Evolutionary conservation across 371 early-diverging fungal species (phyloP), one percentile per base, ranked within the genome.

Genomic region (Mortierella sp.): DNA sequence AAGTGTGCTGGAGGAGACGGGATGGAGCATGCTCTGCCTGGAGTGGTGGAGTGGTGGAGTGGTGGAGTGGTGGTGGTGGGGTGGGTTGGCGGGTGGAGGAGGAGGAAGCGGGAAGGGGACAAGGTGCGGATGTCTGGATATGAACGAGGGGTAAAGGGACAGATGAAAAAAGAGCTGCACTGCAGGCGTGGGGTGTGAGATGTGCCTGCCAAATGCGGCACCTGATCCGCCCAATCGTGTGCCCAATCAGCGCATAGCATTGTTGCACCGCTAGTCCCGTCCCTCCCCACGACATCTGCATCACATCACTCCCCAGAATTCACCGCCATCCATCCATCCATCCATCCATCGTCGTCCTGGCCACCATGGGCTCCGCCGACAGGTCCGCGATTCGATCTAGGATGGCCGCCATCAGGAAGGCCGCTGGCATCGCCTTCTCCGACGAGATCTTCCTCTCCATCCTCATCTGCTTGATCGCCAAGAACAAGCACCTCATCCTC

Each of bases 401-500:
- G 53, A 72, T 72, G 72, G 62, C 72, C 8, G 58, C 53, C 54
- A 72, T 72, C 62, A 65, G 50, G 46, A 72, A 66, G 58, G 19
- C 58, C 4, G 65, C 72, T 10, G 66, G 72, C n/a, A 66, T 72
- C 21, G 66, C 66, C 24, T 72, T 72, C 31, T 72, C 72, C 1
- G 72, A 72, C 27, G 72, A 72, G 49, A 72, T 72, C 40, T 72
- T 72, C 47, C 62, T 72, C 53, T 72, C 72, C 54, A 72, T 72
- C 54, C 58, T 72, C 47, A 72, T 72, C 58, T 72, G 72, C 17
- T 62, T 72, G 9, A 53, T 62, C 25, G 66, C 72, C 22, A 72
- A 66, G 41, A 61, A 66, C 45, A 72, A 72, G 45, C 72, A 72
- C 54, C 66, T 72, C 34, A 62, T 72, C 13, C 66, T 72, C 8